These are phyloP conservation scores for Spergularia bocconei DNA, from an alignment of 148 eudicot genomes.

Conservation along the genomic window DNA sequence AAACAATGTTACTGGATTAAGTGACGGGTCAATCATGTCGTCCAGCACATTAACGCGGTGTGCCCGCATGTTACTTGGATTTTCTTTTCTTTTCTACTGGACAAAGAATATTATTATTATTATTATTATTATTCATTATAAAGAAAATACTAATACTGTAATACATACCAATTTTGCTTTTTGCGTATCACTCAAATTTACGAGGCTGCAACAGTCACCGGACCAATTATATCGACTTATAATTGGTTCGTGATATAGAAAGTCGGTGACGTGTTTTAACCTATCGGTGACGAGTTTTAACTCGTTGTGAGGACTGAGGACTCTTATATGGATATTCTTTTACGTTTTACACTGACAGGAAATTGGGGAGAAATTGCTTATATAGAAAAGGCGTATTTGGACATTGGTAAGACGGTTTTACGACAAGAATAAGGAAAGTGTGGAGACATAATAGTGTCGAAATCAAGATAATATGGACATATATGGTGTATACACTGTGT, in stretches of 20 bases:
- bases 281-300: too few relatives aligned
- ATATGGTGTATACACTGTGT: background rate
- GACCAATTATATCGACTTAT: too few relatives aligned
- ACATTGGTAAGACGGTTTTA: background rate
- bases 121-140: background rate
- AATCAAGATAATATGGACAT: background rate
- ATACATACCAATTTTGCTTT: background rate
- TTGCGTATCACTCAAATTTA: too few relatives aligned
- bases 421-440: background rate
- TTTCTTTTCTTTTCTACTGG: background rate
- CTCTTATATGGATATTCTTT: too few relatives aligned
- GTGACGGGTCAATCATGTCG: slow-evolving; percentile 5
- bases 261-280: too few relatives aligned
- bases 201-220: too few relatives aligned
- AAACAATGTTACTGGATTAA: background rate
- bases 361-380: too few relatives aligned
- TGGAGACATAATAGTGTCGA: background rate
- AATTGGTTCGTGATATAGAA: too few relatives aligned
- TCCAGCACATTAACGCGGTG: slow-evolving; percentile 16
- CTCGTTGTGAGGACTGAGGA: too few relatives aligned
- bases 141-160: too few relatives aligned
- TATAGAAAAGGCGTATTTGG: background rate
- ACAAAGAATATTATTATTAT: background rate
- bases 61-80: slow-evolving; percentile 7
- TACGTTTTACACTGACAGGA: too few relatives aligned